These are phyloP conservation scores for Stagonosporopsis rhizophila DNA, from an alignment of 2,329 filamentous ascomycete species.

Conservation along the genomic window DNA sequence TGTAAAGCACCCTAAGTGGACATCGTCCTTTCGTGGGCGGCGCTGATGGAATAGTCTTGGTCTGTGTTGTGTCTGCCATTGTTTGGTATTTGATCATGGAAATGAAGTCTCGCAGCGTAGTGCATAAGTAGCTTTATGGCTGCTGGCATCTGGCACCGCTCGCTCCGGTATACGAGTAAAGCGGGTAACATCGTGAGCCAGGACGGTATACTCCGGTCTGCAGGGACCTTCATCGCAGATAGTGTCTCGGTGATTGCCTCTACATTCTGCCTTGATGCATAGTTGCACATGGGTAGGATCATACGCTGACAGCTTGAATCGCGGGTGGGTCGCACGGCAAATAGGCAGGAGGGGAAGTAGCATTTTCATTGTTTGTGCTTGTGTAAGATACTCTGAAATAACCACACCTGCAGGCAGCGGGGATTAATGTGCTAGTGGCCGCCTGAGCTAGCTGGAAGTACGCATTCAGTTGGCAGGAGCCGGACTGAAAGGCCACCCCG, in stretches of 20 bases:
- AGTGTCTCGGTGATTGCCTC: background rate
- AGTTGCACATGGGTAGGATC: background rate
- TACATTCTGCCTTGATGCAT: background rate
- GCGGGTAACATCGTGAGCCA: background rate
- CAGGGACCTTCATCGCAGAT: background rate
- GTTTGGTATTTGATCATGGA: background rate
- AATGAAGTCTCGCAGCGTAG: background rate
- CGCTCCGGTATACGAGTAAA: background rate
- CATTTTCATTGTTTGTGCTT: background rate
- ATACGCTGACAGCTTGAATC: background rate
- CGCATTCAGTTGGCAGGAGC: background rate
- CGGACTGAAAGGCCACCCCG: slow-evolving; percentile 16
- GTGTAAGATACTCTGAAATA: background rate
- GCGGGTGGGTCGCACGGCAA: background rate
- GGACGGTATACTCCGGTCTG: background rate
- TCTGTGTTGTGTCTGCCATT: background rate
- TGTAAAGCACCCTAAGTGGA: background rate
- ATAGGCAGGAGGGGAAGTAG: background rate
- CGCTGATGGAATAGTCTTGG: background rate
- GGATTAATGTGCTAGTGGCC: background rate
- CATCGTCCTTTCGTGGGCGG: background rate
- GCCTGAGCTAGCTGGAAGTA: background rate
- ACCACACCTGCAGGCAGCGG: background rate
- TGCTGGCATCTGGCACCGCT: background rate
- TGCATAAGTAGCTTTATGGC: background rate